Evolutionary conservation across 2,329 filamentous ascomycete genomes (phyloP).

Genomic region (Monilinia fructicola): DNA sequence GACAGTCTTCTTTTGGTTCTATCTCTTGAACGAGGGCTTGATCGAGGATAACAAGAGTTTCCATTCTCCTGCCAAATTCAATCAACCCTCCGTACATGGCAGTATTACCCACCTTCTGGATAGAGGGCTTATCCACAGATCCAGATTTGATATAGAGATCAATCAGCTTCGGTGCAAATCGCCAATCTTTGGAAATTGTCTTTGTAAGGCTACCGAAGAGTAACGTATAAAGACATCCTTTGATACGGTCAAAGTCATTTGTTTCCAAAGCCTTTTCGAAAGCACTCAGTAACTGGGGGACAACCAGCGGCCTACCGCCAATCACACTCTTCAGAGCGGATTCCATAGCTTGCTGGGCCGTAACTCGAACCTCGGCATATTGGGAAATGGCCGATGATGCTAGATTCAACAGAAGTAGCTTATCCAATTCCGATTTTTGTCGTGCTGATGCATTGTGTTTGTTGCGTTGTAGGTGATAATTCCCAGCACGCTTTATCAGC

Average conservation of each 20-base stretch:
- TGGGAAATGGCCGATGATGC: slow-evolving; percentile 85
- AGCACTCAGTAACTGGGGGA: slow-evolving; percentile 78
- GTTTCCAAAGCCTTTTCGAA: slow-evolving; percentile 75
- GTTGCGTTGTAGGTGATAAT: slow-evolving; percentile 91
- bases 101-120: slow-evolving; percentile 81
- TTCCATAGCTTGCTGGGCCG: slow-evolving; percentile 88
- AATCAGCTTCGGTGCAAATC: slow-evolving; percentile 87
- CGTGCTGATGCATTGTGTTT: slow-evolving; percentile 90
- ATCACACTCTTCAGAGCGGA: slow-evolving; percentile 90
- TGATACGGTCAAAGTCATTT: slow-evolving; percentile 87
- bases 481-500: slow-evolving; percentile 88
- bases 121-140: slow-evolving; percentile 87
- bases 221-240: slow-evolving; percentile 88
- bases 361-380: slow-evolving; percentile 93
- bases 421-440: slow-evolving; percentile 87
- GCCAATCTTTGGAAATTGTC: slow-evolving; percentile 89
- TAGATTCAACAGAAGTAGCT: slow-evolving; percentile 78
- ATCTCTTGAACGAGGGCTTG: slow-evolving; percentile 60
- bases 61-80: slow-evolving; percentile 86
- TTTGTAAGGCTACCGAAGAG: slow-evolving; percentile 86
- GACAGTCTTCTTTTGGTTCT: slow-evolving; percentile 26
- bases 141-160: slow-evolving; percentile 86
- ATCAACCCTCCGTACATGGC: slow-evolving; percentile 77
- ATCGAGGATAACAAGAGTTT: slow-evolving; percentile 82
- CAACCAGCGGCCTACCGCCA: slow-evolving; percentile 82